A percentile compares a stretch with the other conserved stretches of the same genome.
Evolutionary conservation across 148 eudicot genomes (phyloP).

Genomic region (Camellia lanceoleosa): DNA sequence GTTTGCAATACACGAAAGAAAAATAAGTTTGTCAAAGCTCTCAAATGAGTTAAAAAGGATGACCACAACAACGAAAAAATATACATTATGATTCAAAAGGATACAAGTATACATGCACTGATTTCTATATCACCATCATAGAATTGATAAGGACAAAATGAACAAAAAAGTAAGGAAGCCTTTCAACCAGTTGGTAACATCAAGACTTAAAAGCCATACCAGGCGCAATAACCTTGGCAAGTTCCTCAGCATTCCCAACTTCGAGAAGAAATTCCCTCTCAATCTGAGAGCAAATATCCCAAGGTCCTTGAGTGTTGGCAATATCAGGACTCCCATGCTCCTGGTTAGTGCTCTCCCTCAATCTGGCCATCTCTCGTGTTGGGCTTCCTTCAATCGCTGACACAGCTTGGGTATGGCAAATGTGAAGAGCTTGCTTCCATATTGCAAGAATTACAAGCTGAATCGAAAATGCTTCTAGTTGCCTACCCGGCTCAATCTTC

Average conservation of each 20-base stretch:
- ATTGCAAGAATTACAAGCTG: constrained; percentile 89
- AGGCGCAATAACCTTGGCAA: constrained; percentile 64
- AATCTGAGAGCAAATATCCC: constrained; percentile 56
- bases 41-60: not conserved
- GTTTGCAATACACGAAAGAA: not conserved
- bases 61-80: not conserved
- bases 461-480: constrained; percentile 89
- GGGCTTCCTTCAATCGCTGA: constrained; percentile 74
- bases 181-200: constrained; percentile 8
- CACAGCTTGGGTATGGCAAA: constrained; percentile 80
- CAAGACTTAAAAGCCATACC: constrained; percentile 39
- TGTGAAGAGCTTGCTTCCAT: constrained; percentile 91
- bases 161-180: not conserved
- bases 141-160: not conserved
- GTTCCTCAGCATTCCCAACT: constrained; percentile 79
- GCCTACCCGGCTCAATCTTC: constrained; percentile 56
- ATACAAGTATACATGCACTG: not conserved
- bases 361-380: constrained; percentile 36
- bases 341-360: constrained; percentile 34
- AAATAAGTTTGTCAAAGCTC: not conserved
- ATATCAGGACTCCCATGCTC: constrained; percentile 42
- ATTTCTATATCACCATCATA: not conserved
- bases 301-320: constrained; percentile 34
- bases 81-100: not conserved
- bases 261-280: constrained; percentile 72